Evolutionary conservation across 2,329 filamentous ascomycete species (phyloP).

Genomic region (Penicillium sp.): DNA sequence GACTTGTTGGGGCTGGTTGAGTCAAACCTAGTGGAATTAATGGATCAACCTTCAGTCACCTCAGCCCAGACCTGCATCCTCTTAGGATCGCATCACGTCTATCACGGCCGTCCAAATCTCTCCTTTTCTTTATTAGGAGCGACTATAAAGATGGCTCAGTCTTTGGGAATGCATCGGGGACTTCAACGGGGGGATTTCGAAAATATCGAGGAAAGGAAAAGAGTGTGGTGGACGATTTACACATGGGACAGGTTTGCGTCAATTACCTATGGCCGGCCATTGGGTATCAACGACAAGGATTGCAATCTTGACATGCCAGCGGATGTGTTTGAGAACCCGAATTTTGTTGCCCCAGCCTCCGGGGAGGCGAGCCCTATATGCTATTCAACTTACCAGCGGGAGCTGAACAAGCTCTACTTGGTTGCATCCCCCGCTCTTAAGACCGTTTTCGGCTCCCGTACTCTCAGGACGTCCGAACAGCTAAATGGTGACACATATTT

Average conservation of each 20-base stretch:
- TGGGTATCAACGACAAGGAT: slow-evolving; percentile 46
- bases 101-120: slow-evolving; percentile 45
- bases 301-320: slow-evolving; percentile 38
- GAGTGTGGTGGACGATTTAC: slow-evolving; percentile 47
- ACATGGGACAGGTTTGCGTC: slow-evolving; percentile 46
- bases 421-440: slow-evolving; percentile 27
- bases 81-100: slow-evolving; percentile 44
- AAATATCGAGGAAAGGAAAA: slow-evolving; percentile 39
- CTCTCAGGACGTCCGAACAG: slow-evolving; percentile 18
- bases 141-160: slow-evolving; percentile 40
- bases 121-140: slow-evolving; percentile 43
- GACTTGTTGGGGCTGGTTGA: slow-evolving; percentile 30
- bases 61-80: slow-evolving; percentile 43
- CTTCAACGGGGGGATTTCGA: slow-evolving; percentile 21
- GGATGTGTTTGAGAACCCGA: slow-evolving; percentile 35
- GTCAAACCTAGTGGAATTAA: slow-evolving; percentile 40
- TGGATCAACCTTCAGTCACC: slow-evolving; percentile 42
- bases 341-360: slow-evolving; percentile 19
- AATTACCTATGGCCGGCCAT: slow-evolving; percentile 43
- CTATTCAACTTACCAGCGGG: slow-evolving; percentile 28
- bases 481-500: slow-evolving; percentile 21
- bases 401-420: slow-evolving; percentile 27
- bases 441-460: slow-evolving; percentile 27
- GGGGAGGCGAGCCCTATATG: slow-evolving; percentile 13
- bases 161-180: slow-evolving; percentile 37